Percentiles rank a stretch among this genome's conserved stretches.
Conservation (phyloP, 768 basidiomycete genomes). For the Cystofilobasidium bisporidii region DNA sequence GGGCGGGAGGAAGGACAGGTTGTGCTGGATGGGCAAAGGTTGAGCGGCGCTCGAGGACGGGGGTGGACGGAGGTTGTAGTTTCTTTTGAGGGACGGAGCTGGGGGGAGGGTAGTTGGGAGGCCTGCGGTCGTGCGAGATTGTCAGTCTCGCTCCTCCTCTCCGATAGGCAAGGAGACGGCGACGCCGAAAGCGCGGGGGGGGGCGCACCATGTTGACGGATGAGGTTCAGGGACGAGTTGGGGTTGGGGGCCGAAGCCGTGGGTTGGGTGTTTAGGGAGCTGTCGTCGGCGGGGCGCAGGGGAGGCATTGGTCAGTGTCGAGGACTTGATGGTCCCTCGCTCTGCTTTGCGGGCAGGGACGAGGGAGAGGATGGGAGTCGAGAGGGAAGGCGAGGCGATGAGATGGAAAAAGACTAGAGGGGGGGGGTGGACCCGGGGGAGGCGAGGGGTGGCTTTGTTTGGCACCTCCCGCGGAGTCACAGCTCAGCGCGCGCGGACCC, state of each 20-base stretch:
- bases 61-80: neutral
- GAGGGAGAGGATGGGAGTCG: too few relatives aligned
- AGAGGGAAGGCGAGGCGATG: too few relatives aligned
- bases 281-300: neutral
- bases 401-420: too few relatives aligned
- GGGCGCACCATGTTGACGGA: slow-evolving; percentile 17
- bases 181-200: too few relatives aligned
- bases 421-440: too few relatives aligned
- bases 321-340: too few relatives aligned
- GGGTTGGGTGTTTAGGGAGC: neutral
- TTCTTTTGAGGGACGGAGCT: slow-evolving; percentile 8
- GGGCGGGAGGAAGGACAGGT: slow-evolving; percentile 10
- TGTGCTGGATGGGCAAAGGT: neutral
- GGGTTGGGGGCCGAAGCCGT: slow-evolving; percentile 1
- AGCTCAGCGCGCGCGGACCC: too few relatives aligned
- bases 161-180: too few relatives aligned
- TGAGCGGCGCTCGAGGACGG: slow-evolving; percentile 1
- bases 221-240: neutral
- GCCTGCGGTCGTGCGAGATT: neutral
- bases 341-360: too few relatives aligned
- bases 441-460: too few relatives aligned
- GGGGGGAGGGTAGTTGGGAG: slow-evolving; percentile 23
- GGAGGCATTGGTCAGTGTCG: neutral
- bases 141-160: too few relatives aligned
- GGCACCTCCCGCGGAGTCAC: too few relatives aligned